These are phyloP conservation scores for Tricholoma saponaceum DNA, from an alignment of 768 basidiomycete species.

Conservation along the genomic window DNA sequence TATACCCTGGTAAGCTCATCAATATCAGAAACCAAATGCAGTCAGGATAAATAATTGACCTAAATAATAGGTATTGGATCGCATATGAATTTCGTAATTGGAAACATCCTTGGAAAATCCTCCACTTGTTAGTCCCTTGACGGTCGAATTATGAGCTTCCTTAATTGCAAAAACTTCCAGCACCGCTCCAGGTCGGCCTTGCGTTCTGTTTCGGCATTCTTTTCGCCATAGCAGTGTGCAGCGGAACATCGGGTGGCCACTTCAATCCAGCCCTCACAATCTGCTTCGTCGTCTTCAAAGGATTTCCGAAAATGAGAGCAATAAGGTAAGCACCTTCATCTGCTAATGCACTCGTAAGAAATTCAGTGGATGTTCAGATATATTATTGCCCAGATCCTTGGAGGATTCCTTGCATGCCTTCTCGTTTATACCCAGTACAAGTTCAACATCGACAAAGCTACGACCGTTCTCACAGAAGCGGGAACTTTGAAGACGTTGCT, in stretches of 20 bases:
- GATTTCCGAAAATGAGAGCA: slow-evolving; percentile 51
- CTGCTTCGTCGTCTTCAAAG: slow-evolving; percentile 46
- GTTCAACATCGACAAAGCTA: slow-evolving; percentile 36
- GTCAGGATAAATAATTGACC: not conserved
- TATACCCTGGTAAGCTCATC: slow-evolving; percentile 41
- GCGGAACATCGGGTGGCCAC: slow-evolving; percentile 56
- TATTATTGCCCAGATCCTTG: slow-evolving; percentile 61
- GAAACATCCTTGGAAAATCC: slow-evolving; percentile 34
- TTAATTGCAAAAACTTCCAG: slow-evolving; percentile 25
- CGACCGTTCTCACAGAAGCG: slow-evolving; percentile 24
- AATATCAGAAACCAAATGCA: not conserved
- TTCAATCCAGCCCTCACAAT: slow-evolving; percentile 65
- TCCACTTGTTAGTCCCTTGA: slow-evolving; percentile 40
- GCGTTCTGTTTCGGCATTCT: slow-evolving; percentile 58
- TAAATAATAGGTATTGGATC: slow-evolving; percentile 46
- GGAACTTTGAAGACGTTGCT: slow-evolving; percentile 20
- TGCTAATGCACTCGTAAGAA: not conserved
- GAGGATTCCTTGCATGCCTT: slow-evolving; percentile 59
- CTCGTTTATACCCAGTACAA: slow-evolving; percentile 62
- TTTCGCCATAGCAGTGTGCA: slow-evolving; percentile 50
- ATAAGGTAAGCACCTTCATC: slow-evolving; percentile 29
- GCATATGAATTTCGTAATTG: slow-evolving; percentile 45
- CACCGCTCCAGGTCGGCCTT: slow-evolving; percentile 52
- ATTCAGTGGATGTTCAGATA: slow-evolving; percentile 37
- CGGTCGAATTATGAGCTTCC: not conserved